Percentiles rank a stretch among this genome's conserved stretches.
Conservation (phyloP, 2,329 filamentous ascomycete genomes). For the Penicillium hesseltinei region DNA sequence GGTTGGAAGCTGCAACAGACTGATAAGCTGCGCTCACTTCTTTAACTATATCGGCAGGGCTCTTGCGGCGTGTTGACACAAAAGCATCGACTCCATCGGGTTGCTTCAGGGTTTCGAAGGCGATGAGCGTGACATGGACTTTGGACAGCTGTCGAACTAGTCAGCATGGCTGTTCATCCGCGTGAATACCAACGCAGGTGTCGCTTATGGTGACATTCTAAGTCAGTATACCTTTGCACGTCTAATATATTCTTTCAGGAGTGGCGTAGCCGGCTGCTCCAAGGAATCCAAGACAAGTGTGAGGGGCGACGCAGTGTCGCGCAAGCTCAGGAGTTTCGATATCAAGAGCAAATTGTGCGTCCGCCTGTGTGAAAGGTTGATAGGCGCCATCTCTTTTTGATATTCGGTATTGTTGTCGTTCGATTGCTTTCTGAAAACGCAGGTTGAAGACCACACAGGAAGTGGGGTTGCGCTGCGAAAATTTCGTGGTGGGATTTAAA, state of each 20-base stretch:
- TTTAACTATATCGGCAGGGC: constrained; percentile 55
- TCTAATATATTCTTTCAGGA: constrained; percentile 70
- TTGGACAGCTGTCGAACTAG: constrained; percentile 48
- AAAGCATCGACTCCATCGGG: constrained; percentile 66
- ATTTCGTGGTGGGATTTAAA: constrained; percentile 29
- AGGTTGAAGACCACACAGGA: constrained; percentile 13
- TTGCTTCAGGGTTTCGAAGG: constrained; percentile 70
- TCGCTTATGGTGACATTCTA: background rate
- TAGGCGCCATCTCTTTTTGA: constrained; percentile 32
- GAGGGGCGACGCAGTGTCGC: constrained; percentile 79
- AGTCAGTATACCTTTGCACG: constrained; percentile 64
- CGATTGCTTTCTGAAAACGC: constrained; percentile 5
- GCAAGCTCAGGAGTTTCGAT: constrained; percentile 74
- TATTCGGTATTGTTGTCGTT: background rate
- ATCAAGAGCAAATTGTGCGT: constrained; percentile 83
- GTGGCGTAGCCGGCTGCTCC: constrained; percentile 71
- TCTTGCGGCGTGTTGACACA: constrained; percentile 62
- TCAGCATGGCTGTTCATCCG: constrained; percentile 10
- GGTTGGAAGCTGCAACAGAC: constrained; percentile 14
- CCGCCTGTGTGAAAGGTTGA: constrained; percentile 60
- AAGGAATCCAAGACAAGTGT: constrained; percentile 82
- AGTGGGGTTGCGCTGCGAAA: constrained; percentile 27
- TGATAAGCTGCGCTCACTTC: constrained; percentile 54
- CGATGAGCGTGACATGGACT: constrained; percentile 70
- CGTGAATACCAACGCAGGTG: background rate